These are phyloP conservation scores for Penicillium paneum DNA, from an alignment of 2,329 filamentous ascomycete species.

Conservation along the genomic window DNA sequence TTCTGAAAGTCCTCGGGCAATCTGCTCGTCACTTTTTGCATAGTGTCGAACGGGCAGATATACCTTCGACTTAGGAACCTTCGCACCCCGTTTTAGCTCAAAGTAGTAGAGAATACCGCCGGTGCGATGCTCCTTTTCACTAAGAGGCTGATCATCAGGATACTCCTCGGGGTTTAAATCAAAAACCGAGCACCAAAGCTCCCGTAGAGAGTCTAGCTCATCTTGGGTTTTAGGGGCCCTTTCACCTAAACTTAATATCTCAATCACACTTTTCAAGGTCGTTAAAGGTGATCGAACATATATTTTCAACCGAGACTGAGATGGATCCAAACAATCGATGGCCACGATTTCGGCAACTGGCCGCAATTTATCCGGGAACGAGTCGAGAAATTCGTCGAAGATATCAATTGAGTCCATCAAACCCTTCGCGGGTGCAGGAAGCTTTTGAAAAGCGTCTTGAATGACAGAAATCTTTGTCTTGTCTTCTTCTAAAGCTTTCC, in stretches of 20 bases:
- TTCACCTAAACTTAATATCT: not conserved
- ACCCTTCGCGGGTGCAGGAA: not conserved
- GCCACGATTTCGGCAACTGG: not conserved
- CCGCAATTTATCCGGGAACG: not conserved
- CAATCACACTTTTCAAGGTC: not conserved
- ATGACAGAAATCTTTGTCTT: not conserved
- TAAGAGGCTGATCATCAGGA: not conserved
- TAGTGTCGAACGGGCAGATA: not conserved
- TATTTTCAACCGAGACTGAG: not conserved
- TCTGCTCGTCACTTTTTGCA: not conserved
- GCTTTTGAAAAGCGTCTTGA: not conserved
- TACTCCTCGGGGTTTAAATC: not conserved
- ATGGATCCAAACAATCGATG: not conserved
- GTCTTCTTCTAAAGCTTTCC: not conserved
- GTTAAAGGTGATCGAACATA: not conserved
- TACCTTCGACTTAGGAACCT: not conserved
- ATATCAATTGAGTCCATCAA: not conserved
- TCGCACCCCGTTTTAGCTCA: not conserved
- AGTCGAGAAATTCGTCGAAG: not conserved
- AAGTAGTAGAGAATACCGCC: not conserved
- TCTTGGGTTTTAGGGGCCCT: not conserved
- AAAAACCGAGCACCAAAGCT: not conserved
- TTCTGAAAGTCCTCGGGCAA: not conserved
- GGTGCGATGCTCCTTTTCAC: not conserved
- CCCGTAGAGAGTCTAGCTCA: not conserved